Base-by-base conservation (phyloP, 352 stramenopile species). In the Pilasporangium apinafurcum region DNA sequence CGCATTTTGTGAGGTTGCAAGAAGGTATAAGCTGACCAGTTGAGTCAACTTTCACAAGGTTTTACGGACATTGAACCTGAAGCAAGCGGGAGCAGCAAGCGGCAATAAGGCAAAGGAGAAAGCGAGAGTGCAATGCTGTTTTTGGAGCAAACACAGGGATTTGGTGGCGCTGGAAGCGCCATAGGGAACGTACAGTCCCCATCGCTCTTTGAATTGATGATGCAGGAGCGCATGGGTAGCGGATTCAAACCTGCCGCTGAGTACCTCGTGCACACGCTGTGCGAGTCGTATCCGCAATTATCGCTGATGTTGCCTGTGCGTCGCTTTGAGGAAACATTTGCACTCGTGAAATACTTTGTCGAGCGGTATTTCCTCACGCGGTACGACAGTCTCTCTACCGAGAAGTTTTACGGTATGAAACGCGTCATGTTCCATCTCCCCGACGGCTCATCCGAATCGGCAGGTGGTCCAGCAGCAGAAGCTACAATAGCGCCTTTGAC, bases 321-420 rank as follows among this genome's bases (percentile, higher is more conserved):
- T 32, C 57, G 68, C 40, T 72, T 92, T 41, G 79, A 94, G 38
- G 82, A 94, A 62, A 78, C 58, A 35, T 94, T 88, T 52, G 72
- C 75, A 43, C 49, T 92, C 33, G 48, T 89, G n/a, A 53, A 66
- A 17, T 62, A 70, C 21, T 48, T 63, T 16, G 49, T 85, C 5
- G 79, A 92, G 57, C 51, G 62, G 35, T 89, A 90, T 51, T 94
- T 88, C 37, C 51, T 94, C 16, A 62, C 59, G 14, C 62, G 71
- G 18, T 89, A 94, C 49, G 79, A 91, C 44, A 74, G 74, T 41
- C 47, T 92, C 22, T 64, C 69, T n/a, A 83, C 64, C 3, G 82
- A 94, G 57, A 85, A 86, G 40, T 92, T 92, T 29, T 92, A 87
- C 50, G 79, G 82, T 25, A 89, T 94, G 64, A 92, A 91, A 55